Evolutionary conservation across 2,329 filamentous ascomycete species (phyloP).

Genomic region (Aspergillus proliferans): DNA sequence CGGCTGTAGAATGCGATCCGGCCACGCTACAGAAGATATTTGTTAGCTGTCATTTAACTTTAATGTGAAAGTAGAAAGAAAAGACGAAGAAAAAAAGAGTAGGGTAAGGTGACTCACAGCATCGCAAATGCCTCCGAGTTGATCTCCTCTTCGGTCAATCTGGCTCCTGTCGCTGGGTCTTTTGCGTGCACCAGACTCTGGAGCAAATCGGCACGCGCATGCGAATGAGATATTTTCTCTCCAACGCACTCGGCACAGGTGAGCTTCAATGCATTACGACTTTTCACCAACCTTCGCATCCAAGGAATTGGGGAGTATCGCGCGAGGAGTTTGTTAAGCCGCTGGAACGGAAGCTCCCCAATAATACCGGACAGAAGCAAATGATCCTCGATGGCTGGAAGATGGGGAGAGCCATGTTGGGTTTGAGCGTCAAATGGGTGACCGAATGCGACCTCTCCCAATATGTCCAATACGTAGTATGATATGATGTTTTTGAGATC

Average conservation of each 20-base stretch:
- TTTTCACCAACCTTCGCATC: slow-evolving; percentile 5
- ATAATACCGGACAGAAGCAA: slow-evolving; percentile 3
- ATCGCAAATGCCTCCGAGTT: slow-evolving; percentile 7
- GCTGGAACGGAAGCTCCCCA: slow-evolving; percentile 5
- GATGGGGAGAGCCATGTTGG: not conserved
- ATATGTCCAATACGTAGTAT: slow-evolving; percentile 11
- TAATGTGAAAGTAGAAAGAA: not conserved
- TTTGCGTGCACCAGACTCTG: slow-evolving; percentile 1
- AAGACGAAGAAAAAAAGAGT: not conserved
- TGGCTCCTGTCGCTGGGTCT: slow-evolving; percentile 2
- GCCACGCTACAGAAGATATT: not conserved
- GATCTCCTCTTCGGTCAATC: slow-evolving; percentile 5
- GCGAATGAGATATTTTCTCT: slow-evolving; percentile 1
- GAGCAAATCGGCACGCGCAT: not conserved
- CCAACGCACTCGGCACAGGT: slow-evolving; percentile 3
- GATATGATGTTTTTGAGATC: slow-evolving; percentile 26
- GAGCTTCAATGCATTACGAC: slow-evolving; percentile 3
- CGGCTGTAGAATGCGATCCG: slow-evolving; percentile 6
- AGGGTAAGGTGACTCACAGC: slow-evolving; percentile 1
- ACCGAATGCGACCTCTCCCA: slow-evolving; percentile 21
- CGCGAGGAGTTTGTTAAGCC: not conserved
- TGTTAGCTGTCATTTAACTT: not conserved
- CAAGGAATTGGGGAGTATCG: slow-evolving; percentile 3
- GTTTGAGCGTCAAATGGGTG: slow-evolving; percentile 2
- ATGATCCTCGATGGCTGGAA: slow-evolving; percentile 6